These are phyloP conservation scores for Aspergillus sojae DNA, from an alignment of 2,329 filamentous ascomycete genomes.

Conservation along the genomic window DNA sequence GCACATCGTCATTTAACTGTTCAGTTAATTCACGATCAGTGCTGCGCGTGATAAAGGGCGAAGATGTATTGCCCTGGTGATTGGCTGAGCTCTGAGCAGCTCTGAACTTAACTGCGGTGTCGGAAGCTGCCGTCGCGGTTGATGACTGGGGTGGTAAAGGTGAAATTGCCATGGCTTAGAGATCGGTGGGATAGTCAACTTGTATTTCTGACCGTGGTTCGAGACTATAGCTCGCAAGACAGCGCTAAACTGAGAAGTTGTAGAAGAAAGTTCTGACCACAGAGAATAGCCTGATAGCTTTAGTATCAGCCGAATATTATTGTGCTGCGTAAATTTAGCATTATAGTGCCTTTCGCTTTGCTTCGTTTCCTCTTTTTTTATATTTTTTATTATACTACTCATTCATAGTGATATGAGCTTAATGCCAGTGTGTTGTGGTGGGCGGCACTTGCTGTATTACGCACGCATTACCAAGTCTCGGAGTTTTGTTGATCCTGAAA, in stretches of 20 bases:
- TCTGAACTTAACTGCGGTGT: conserved; percentile 37
- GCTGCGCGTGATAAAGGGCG: conserved; percentile 21
- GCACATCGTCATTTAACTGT: conserved; percentile 78
- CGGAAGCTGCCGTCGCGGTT: conserved; percentile 33
- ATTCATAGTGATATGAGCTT: neutral
- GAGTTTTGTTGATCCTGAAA: conserved; percentile 37
- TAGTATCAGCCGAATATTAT: neutral
- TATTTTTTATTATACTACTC: neutral
- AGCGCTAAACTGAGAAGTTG: neutral
- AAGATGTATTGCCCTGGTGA: conserved; percentile 19
- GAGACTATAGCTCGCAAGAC: neutral
- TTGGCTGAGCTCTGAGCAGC: conserved; percentile 33
- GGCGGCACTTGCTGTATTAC: no score
- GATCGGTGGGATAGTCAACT: neutral
- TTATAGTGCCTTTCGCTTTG: neutral
- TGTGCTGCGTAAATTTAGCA: neutral
- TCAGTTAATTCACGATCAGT: conserved; percentile 59
- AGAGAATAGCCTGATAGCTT: neutral
- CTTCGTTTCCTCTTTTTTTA: neutral
- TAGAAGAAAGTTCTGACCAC: neutral
- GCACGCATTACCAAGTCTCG: conserved; percentile 14
- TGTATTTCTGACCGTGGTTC: neutral
- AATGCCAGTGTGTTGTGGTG: neutral
- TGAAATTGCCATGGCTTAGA: conserved; percentile 43
- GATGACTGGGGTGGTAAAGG: conserved; percentile 44